Evolutionary conservation across 306 rosid species (phyloP).

Genomic region (Vigna nakashimae): DNA sequence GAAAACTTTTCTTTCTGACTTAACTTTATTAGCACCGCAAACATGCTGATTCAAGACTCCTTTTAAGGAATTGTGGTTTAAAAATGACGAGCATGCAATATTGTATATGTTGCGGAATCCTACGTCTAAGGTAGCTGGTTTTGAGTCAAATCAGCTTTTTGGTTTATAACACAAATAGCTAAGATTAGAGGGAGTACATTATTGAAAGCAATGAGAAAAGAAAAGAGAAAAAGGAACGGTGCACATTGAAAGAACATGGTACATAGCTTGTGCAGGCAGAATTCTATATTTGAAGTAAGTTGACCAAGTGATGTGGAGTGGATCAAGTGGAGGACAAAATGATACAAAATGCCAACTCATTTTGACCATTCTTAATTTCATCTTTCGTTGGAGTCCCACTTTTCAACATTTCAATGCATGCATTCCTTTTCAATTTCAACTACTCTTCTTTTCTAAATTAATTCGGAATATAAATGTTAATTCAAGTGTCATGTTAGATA

Average conservation of each 20-base stretch:
- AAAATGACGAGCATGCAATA: too few species aligned
- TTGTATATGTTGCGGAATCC: not conserved
- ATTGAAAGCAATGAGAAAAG: slow-evolving; percentile 40
- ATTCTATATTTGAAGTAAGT: slow-evolving; percentile 41
- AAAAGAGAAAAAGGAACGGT: slow-evolving; percentile 41
- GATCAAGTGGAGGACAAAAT: slow-evolving; percentile 55
- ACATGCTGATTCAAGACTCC: too few species aligned
- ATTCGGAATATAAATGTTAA: too few species aligned
- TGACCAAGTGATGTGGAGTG: slow-evolving; percentile 46
- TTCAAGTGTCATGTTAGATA: too few species aligned
- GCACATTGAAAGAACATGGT: slow-evolving; percentile 30
- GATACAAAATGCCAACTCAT: slow-evolving; percentile 55
- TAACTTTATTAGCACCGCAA: slow-evolving; percentile 18
- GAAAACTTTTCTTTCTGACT: slow-evolving; percentile 1
- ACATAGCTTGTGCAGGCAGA: slow-evolving; percentile 29
- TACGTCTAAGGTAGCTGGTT: not conserved
- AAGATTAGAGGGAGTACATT: slow-evolving; percentile 40
- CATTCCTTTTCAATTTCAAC: slow-evolving; percentile 23
- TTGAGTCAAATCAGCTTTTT: slow-evolving; percentile 29
- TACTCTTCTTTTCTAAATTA: not conserved
- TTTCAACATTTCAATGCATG: slow-evolving; percentile 39
- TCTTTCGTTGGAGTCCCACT: slow-evolving; percentile 41
- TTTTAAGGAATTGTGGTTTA: too few species aligned
- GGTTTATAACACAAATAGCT: not conserved
- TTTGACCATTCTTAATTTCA: slow-evolving; percentile 42